Evolutionary conservation across 2,329 filamentous ascomycete genomes (phyloP).

Genomic region (Penicillium paneum): DNA sequence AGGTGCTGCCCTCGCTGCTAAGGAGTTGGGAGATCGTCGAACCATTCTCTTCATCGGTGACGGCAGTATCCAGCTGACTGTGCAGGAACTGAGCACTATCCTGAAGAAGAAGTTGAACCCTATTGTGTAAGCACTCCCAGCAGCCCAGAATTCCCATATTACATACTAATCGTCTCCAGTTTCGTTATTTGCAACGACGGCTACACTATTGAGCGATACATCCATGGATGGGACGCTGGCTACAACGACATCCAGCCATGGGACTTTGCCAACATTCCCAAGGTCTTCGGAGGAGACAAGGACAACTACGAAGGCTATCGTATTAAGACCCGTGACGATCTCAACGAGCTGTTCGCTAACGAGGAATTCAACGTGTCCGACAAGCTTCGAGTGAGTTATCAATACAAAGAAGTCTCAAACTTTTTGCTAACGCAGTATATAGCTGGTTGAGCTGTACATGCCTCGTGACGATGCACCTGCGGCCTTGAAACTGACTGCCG

Average conservation of each 20-base stretch:
- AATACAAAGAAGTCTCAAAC: not conserved
- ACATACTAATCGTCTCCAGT: slow-evolving; percentile 36
- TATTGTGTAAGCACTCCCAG: slow-evolving; percentile 61
- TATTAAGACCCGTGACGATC: slow-evolving; percentile 66
- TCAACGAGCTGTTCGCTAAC: slow-evolving; percentile 64
- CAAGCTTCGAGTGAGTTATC: slow-evolving; percentile 40
- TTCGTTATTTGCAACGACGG: slow-evolving; percentile 86
- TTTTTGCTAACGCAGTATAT: slow-evolving; percentile 39
- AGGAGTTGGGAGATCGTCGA: slow-evolving; percentile 61
- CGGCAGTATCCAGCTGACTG: slow-evolving; percentile 79
- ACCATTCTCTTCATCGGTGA: slow-evolving; percentile 88
- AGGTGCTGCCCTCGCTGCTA: slow-evolving; percentile 70
- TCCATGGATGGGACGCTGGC: slow-evolving; percentile 73
- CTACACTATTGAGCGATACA: slow-evolving; percentile 84
- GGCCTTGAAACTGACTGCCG: slow-evolving; percentile 66
- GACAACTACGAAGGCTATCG: slow-evolving; percentile 61
- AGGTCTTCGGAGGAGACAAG: slow-evolving; percentile 64
- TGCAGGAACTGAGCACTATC: slow-evolving; percentile 81
- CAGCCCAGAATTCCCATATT: no score
- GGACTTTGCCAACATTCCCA: slow-evolving; percentile 67
- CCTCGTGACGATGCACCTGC: slow-evolving; percentile 72
- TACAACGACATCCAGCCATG: slow-evolving; percentile 82
- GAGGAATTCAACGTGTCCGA: slow-evolving; percentile 58
- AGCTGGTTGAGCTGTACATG: slow-evolving; percentile 82
- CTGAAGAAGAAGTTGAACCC: slow-evolving; percentile 69